phyloP scores from a whole-genome alignment of 108 stramenopile species.

The Asterionellopsis glacialis region DNA sequence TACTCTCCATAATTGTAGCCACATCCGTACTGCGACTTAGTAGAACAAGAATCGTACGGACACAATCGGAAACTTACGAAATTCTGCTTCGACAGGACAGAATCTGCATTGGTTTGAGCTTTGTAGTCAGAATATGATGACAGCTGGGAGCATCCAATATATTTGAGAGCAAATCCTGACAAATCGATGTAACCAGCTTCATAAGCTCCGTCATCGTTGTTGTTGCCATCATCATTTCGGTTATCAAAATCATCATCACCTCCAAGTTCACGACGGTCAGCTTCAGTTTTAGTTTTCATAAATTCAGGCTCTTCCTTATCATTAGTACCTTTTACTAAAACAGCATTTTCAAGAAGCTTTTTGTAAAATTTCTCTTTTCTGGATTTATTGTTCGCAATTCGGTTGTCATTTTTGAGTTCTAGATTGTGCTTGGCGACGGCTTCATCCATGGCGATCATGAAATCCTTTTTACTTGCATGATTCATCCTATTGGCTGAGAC shows the following conservation, averaged over 20 bases:
- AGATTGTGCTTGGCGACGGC: too few species aligned
- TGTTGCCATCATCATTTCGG: neutral
- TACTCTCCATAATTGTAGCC: slow-evolving; percentile 69
- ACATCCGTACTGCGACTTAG: slow-evolving; percentile 62
- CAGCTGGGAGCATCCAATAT: slow-evolving; percentile 69
- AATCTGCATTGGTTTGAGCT: slow-evolving; percentile 24
- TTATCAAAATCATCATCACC: slow-evolving; percentile 5
- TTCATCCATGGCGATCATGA: too few species aligned
- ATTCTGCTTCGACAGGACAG: slow-evolving; percentile 55
- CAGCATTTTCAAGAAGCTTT: too few species aligned
- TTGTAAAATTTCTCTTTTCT: too few species aligned
- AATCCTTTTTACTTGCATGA: too few species aligned
- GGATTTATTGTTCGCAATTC: too few species aligned
- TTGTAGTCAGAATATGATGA: slow-evolving; percentile 33
- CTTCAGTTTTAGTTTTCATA: too few species aligned
- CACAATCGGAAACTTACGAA: slow-evolving; percentile 84
- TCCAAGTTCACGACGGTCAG: too few species aligned
- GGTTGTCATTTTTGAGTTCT: too few species aligned
- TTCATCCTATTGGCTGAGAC: too few species aligned
- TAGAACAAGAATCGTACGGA: slow-evolving; percentile 51
- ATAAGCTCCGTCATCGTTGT: neutral
- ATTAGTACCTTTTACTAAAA: too few species aligned
- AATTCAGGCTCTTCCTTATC: too few species aligned
- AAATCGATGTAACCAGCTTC: slow-evolving; percentile 34
- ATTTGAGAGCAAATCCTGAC: slow-evolving; percentile 63